These are phyloP conservation scores for Apophysomyces elegans DNA, from an alignment of 371 early-diverging fungal species.

Conservation along the genomic window DNA sequence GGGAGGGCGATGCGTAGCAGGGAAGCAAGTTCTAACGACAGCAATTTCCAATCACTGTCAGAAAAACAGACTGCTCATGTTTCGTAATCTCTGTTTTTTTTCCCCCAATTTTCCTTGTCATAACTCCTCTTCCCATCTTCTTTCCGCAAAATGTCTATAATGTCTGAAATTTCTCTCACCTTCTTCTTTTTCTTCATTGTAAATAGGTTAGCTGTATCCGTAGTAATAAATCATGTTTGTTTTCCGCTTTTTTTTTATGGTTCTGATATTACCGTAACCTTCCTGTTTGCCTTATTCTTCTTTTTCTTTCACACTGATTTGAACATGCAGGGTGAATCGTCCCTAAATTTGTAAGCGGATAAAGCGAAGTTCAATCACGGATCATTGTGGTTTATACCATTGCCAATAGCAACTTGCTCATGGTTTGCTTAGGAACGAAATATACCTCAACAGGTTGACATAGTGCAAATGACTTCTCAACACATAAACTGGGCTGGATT, in stretches of 20 bases:
- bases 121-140: not conserved
- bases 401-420: too few relatives aligned
- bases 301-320: too few relatives aligned
- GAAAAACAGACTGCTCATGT: slow-evolving; percentile 2
- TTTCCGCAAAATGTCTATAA: slow-evolving; percentile 9
- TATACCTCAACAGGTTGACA: too few relatives aligned
- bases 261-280: too few relatives aligned
- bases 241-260: not conserved
- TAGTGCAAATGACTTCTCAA: too few relatives aligned
- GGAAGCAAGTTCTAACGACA: not conserved
- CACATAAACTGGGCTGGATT: too few relatives aligned
- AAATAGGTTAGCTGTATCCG: slow-evolving; percentile 10
- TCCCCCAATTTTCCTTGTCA: not conserved
- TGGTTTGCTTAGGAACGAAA: too few relatives aligned
- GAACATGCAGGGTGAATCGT: too few relatives aligned
- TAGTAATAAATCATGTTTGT: slow-evolving; percentile 9
- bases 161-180: not conserved
- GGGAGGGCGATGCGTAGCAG: not conserved
- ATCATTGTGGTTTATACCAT: too few relatives aligned
- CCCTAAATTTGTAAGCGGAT: too few relatives aligned
- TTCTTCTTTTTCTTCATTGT: slow-evolving; percentile 3
- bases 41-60: not conserved
- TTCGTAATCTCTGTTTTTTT: not conserved
- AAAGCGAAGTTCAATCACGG: too few relatives aligned
- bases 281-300: too few relatives aligned